phyloP scores from a whole-genome alignment of 257 asterid species.

The Ilex aquifolium region DNA sequence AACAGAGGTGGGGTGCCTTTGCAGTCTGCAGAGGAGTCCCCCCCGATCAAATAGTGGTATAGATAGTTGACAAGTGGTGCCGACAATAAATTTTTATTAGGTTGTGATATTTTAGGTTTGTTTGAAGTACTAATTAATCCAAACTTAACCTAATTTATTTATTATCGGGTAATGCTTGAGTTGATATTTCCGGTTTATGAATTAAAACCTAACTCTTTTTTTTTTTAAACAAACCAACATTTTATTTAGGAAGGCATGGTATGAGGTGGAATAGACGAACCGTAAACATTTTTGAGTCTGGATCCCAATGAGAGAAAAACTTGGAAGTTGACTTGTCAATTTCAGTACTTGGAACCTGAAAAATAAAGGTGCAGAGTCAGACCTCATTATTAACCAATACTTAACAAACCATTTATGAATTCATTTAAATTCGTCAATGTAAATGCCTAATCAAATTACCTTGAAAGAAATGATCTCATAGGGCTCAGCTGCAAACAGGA shows the following conservation, averaged over 20 bases:
- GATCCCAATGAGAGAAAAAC: conserved; percentile 98
- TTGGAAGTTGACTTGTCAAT: conserved; percentile 96
- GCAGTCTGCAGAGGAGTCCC: no score
- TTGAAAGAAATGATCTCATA: conserved; percentile 87
- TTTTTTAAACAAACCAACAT: no score
- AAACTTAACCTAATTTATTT: no score
- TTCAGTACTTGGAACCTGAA: conserved; percentile 91
- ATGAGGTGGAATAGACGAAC: conserved; percentile 27
- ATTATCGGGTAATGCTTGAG: no score
- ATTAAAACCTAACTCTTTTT: no score
- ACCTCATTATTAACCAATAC: not conserved
- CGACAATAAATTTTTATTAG: no score
- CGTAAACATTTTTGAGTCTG: conserved; percentile 96
- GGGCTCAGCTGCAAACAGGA: conserved; percentile 94
- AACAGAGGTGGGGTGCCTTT: no score
- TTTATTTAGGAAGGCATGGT: not conserved
- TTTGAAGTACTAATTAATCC: no score
- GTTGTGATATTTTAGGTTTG: no score
- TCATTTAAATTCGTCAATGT: conserved; percentile 1
- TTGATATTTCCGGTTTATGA: no score
- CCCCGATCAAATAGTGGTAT: no score
- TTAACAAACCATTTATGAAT: conserved; percentile 1
- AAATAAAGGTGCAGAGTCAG: conserved; percentile 1
- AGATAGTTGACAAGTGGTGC: no score
- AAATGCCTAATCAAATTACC: conserved; percentile 34